A percentile compares a stretch with the other conserved stretches of the same genome.
phyloP scores from a whole-genome alignment of 768 basidiomycete genomes.

The Suillus ampliporus region DNA sequence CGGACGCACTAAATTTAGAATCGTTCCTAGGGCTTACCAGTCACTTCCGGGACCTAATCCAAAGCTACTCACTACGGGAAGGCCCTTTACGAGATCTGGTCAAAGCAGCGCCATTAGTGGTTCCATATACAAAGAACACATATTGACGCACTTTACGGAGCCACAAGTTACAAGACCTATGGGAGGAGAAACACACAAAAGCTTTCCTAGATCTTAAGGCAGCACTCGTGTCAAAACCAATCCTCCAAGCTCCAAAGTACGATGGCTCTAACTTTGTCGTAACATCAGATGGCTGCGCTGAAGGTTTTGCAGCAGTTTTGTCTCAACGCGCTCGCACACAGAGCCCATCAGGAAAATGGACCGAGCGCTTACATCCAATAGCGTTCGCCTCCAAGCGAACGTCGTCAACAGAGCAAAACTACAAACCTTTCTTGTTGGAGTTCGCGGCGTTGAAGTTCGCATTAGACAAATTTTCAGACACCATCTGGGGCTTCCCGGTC shows the following conservation, averaged over 20 bases:
- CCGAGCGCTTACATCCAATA: slow-evolving; percentile 18
- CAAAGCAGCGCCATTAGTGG: not conserved
- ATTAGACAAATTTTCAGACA: slow-evolving; percentile 35
- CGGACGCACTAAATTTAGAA: slow-evolving; percentile 32
- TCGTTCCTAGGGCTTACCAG: slow-evolving; percentile 43
- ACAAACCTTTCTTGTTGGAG: slow-evolving; percentile 40
- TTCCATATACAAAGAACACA: slow-evolving; percentile 19
- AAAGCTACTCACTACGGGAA: slow-evolving; percentile 36
- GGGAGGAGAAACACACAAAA: slow-evolving; percentile 25
- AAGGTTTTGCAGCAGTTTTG: slow-evolving; percentile 28
- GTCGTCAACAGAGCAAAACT: slow-evolving; percentile 36
- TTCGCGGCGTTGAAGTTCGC: slow-evolving; percentile 42
- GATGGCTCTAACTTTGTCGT: slow-evolving; percentile 25
- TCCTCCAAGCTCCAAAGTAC: slow-evolving; percentile 19
- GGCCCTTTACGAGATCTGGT: not conserved
- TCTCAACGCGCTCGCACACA: slow-evolving; percentile 13
- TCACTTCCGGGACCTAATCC: slow-evolving; percentile 41
- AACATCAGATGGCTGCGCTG: slow-evolving; percentile 26
- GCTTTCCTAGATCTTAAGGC: slow-evolving; percentile 27
- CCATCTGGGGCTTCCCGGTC: slow-evolving; percentile 34
- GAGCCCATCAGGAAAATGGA: slow-evolving; percentile 10
- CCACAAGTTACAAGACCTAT: slow-evolving; percentile 7
- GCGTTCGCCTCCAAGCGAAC: slow-evolving; percentile 41
- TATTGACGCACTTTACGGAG: slow-evolving; percentile 33
- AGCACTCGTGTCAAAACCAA: slow-evolving; percentile 21